Evolutionary conservation across 768 basidiomycete species (phyloP).

Genomic region (Lyophyllum atratum): DNA sequence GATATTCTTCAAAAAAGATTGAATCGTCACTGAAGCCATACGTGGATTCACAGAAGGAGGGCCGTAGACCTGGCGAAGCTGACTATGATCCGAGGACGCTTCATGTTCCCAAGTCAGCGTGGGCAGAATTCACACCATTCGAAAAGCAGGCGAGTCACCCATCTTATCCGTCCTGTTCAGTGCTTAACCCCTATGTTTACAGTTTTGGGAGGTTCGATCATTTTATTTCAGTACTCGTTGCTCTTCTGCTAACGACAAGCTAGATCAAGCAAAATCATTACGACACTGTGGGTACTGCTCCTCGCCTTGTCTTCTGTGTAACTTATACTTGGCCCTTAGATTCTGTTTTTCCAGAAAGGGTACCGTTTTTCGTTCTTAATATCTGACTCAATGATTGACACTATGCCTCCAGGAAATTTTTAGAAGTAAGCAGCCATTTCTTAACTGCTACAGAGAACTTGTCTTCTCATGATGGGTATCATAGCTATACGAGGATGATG

Average conservation of each 20-base stretch:
- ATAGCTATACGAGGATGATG: constrained; percentile 94
- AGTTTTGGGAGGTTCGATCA: constrained; percentile 74
- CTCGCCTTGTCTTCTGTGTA: constrained; percentile 8
- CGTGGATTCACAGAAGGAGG: constrained; percentile 65
- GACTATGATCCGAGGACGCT: constrained; percentile 92
- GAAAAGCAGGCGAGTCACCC: constrained; percentile 72
- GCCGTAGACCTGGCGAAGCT: constrained; percentile 72
- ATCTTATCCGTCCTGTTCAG: background rate
- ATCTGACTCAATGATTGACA: constrained; percentile 2
- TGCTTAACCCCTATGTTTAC: constrained; percentile 8
- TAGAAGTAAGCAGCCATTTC: constrained; percentile 51
- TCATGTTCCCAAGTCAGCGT: constrained; percentile 72
- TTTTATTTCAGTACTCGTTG: background rate
- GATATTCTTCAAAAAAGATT: background rate
- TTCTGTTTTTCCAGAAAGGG: constrained; percentile 99
- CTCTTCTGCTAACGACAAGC: background rate
- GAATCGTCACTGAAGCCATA: background rate
- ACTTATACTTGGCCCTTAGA: constrained; percentile 39
- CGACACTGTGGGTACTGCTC: constrained; percentile 66
- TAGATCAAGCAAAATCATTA: constrained; percentile 97
- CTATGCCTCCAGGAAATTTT: constrained; percentile 60
- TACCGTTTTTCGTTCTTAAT: constrained; percentile 26
- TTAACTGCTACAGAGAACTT: background rate
- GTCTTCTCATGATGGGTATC: constrained; percentile 7
- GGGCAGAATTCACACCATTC: constrained; percentile 90